Percentiles rank a stretch among this genome's conserved stretches.
phyloP scores from a whole-genome alignment of 352 stramenopile species.

The Thalassiosira mediterranea region DNA sequence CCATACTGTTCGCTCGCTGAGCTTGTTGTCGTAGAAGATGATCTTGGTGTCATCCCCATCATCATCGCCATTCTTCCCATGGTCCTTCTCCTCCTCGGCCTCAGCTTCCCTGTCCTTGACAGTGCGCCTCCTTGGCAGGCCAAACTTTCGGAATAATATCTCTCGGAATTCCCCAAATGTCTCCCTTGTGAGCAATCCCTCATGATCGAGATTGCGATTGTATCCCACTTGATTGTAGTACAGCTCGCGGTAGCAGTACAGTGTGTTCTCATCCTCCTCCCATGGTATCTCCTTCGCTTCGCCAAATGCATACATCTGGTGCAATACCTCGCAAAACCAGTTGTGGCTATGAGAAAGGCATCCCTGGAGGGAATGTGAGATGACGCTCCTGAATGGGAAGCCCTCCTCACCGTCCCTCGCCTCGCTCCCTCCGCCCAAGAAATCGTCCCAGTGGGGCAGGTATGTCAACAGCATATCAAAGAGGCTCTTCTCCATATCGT shows the following conservation, averaged over 20 bases:
- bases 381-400: conserved; percentile 36
- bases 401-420: too few relatives aligned
- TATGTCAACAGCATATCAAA: conserved; percentile 49
- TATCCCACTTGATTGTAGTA: conserved; percentile 32
- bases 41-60: conserved; percentile 22
- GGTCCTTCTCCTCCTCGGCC: not conserved
- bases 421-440: not conserved
- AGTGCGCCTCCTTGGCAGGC: conserved; percentile 20
- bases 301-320: conserved; percentile 37
- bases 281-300: conserved; percentile 27
- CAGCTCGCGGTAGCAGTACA: conserved; percentile 41
- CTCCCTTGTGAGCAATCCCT: conserved; percentile 12
- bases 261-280: conserved; percentile 28
- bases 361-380: conserved; percentile 33
- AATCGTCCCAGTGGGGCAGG: conserved; percentile 41
- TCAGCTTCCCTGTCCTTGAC: conserved; percentile 6
- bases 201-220: conserved; percentile 23
- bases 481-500: conserved; percentile 25
- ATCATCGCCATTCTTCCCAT: too few relatives aligned
- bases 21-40: conserved; percentile 25
- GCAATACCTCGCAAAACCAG: conserved; percentile 34
- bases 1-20: conserved; percentile 22
- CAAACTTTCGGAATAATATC: conserved; percentile 34
- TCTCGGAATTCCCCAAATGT: conserved; percentile 45
- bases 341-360: conserved; percentile 36